Evolutionary conservation across 208 protist species (phyloP).

Genomic region (Crithidia fasciculata): DNA sequence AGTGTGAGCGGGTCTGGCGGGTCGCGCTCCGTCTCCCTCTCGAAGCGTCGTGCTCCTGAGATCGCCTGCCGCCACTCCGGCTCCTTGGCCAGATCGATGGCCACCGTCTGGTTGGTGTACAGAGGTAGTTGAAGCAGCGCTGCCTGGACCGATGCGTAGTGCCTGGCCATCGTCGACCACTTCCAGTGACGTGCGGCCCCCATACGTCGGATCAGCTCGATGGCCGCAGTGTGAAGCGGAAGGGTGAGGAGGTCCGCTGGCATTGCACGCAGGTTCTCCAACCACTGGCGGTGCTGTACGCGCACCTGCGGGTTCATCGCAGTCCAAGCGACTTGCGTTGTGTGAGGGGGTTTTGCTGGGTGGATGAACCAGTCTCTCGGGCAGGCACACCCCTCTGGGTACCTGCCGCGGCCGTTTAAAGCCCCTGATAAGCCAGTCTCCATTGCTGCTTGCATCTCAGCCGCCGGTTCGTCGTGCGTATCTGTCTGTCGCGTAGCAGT

Average conservation of each 20-base stretch:
- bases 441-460: not conserved
- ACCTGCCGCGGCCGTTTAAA: not conserved
- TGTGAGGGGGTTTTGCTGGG: not conserved
- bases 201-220: not conserved
- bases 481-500: not conserved
- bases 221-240: not conserved
- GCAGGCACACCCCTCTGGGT: not conserved
- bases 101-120: not conserved
- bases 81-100: not conserved
- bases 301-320: not conserved
- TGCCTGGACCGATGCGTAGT: not conserved
- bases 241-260: not conserved
- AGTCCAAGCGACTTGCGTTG: not conserved
- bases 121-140: not conserved
- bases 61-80: too few species aligned
- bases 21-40: too few species aligned
- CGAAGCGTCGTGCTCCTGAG: too few species aligned
- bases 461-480: not conserved
- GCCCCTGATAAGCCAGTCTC: not conserved
- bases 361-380: slow-evolving; percentile 2
- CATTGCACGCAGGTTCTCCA: not conserved
- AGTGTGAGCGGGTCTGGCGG: too few species aligned
- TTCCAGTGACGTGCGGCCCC: not conserved
- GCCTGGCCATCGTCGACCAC: not conserved
- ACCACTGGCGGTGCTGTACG: not conserved